Base-by-base conservation (phyloP, 192 early-diverging fungal species). In the Linnemannia hyalina region DNA sequence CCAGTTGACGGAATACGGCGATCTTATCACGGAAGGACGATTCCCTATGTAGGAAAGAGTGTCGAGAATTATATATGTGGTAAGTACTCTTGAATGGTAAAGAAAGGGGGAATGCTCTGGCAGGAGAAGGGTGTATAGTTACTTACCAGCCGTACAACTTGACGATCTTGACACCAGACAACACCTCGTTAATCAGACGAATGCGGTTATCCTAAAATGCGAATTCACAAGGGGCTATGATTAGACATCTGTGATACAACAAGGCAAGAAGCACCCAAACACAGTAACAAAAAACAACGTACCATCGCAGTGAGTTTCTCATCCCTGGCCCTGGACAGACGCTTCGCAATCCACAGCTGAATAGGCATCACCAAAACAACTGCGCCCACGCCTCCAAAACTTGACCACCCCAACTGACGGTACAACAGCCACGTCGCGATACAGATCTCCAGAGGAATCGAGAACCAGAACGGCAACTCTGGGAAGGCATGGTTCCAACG, bases 81-180 rank as follows among this genome's bases (percentile, higher is more conserved):
- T 46, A 15, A 46, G 44, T 13, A 18, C 16, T 54, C 18, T 16
- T 54, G 29, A 10, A 10, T n/a, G 4, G 9, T n/a, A 44, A 42
- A 57, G 20, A 44, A 46, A 49, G 23, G 29, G 44, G 8, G 38
- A 6, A 40, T 40, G 38, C 38, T 40, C 4, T 40, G 38, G 38
- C 0, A 40, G 1, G 38, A 6, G 6, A 40, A 40, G 38, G 11
- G 36, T 46, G 32, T 20, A 54, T 40, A n/a, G 1, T n/a, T 6
- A 7, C 40, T 41, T 79, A 80, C 87, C 87, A 88, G 9, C 82
- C 87, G 22, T 88, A 80, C 7, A 88, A 63, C 74, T 82, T 82
- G 46, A 88, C 87, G 44, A 88, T 76, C 44, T 82, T 82, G 78
- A 88, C 81, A 9, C 79, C 76, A 2, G 82, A 63, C 69, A 88